Evolutionary conservation across 805 yeast genomes (phyloP), one percentile per base, ranked within the genome.

Genomic region (Yarrowia osloensis): DNA sequence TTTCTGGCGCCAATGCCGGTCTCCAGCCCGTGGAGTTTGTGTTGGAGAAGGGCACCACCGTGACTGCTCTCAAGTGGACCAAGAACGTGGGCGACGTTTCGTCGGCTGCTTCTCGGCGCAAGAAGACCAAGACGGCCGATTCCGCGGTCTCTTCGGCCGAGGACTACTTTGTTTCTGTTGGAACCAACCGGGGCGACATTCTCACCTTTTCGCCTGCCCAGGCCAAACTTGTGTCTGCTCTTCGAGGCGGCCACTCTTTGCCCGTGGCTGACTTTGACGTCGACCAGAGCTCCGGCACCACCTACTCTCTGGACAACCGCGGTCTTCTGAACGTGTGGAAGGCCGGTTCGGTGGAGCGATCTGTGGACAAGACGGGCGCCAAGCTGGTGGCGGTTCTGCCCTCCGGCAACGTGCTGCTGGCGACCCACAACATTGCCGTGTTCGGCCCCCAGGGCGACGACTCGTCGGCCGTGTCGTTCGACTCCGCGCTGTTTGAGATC

Each of bases 181-280:
- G 91, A 42, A 81, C 89, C 69, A 85, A 84, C 68, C 84, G 82
- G 63, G 97, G 97, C 21, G 76, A 83, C 12, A 76, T 88, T 0
- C 77, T 88, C 71, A 73, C 90, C 12, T 91, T 86, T 74, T 86
- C 93, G 0, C 95, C 96, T 0, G 75, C 84, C 37, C 81, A 84
- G 24, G 86, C 87, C 70, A 83, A 85, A 67, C 78, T 89, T 1
- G 74, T 87, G 8, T 78, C 82, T 2, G 87, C 82, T 67, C 77
- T 90, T 46, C 76, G 78, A 21, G 81, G 84, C 22, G 81, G 85
- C 13, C 75, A 75, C 67, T 79, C 82, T 33, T 76, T 80, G 37
- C 80, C 86, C 22, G 81, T 88, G 40, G 76, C 82, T 12, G 86
- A 84, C 73, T 55, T 73, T 33, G 54, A 68, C 78, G 86, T 70